Evolutionary conservation across 192 early-diverging fungal genomes (phyloP), one percentile per base, ranked within the genome.

Genomic region (Rhizophagus sp.): DNA sequence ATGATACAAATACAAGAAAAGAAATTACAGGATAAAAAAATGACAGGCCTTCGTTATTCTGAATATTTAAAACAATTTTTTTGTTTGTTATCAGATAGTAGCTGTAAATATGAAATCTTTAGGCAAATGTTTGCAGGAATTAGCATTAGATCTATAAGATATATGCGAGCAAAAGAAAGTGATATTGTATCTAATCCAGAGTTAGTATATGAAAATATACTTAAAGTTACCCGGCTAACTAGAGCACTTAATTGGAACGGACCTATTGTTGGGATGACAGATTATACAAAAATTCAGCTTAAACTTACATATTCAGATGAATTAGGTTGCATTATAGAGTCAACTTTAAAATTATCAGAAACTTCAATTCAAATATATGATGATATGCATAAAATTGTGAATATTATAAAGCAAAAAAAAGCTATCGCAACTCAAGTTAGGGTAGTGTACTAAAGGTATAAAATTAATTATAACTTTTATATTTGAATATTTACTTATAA

Each of bases 261-360:
- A 65, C 63, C 24, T 13, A 65, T 65, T 65, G 17, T 65, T 27
- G 12, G n/a, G 17, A 65, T 65, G 24, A 65, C 63, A 27, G 25
- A 65, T 30, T 65, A 10, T 27, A 65, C 24, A 17, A 65, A 65
- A 65, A 10, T 65, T 27, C 8, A 8, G 10, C n/a, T 2, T 27
- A 65, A 65, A 65, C 63, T 25, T 65, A 30, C 27, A 65, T 65
- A 65, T 65, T 65, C 63, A 27, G 10, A 65, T n/a, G 24, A 65
- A 27, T 30, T 65, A 27, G 27, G 12, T 30, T 65, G 27, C 24
- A 12, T 65, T 27, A 11, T 30, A 27, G 25, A 8, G 24, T 65
- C 10, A 25, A 65, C 63, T 30, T 65, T 65, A 30, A n/a, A n/a
- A 65, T 30, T 27, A 27, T n/a, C 8, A 27, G 4, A 65, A 65